Conservation (phyloP, 2,329 filamentous ascomycete species). For the Diaporthe citriasiana region DNA sequence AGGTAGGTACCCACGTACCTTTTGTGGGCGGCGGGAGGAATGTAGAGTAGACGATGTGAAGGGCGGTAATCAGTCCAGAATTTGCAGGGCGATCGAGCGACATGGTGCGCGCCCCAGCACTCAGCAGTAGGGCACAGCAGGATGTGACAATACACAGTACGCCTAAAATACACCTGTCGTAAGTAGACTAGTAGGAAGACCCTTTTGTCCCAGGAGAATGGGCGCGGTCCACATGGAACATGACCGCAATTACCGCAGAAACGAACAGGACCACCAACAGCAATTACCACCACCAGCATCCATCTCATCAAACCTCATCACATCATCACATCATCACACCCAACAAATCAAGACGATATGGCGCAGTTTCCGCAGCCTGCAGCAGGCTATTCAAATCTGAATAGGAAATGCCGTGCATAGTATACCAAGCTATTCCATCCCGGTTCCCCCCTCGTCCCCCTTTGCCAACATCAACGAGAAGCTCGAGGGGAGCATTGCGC, state of each 20-base stretch:
- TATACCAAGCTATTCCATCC: constrained; percentile 13
- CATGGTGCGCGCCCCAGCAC: neutral
- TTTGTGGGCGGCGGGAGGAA: neutral
- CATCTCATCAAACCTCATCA: constrained; percentile 29
- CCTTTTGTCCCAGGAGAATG: constrained; percentile 30
- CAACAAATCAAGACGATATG: neutral
- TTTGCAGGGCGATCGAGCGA: constrained; percentile 15
- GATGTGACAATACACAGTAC: neutral
- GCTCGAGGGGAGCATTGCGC: neutral
- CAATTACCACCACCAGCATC: constrained; percentile 16
- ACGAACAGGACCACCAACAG: constrained; percentile 20
- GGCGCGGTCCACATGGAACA: constrained; percentile 23
- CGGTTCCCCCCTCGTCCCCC: neutral
- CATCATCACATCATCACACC: constrained; percentile 16
- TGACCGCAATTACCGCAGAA: constrained; percentile 30
- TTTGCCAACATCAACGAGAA: constrained; percentile 1
- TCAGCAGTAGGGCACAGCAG: neutral
- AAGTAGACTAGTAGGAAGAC: constrained; percentile 28
- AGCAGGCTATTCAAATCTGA: constrained; percentile 7
- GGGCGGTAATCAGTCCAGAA: constrained; percentile 16
- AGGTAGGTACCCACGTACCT: neutral
- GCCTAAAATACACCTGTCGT: constrained; percentile 18
- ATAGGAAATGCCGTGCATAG: constrained; percentile 2
- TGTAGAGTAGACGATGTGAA: neutral
- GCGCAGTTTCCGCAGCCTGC: constrained; percentile 11